Conservation (phyloP, 1,284 basidiomycete genomes). For the Austroboletus novae-zelandiae region DNA sequence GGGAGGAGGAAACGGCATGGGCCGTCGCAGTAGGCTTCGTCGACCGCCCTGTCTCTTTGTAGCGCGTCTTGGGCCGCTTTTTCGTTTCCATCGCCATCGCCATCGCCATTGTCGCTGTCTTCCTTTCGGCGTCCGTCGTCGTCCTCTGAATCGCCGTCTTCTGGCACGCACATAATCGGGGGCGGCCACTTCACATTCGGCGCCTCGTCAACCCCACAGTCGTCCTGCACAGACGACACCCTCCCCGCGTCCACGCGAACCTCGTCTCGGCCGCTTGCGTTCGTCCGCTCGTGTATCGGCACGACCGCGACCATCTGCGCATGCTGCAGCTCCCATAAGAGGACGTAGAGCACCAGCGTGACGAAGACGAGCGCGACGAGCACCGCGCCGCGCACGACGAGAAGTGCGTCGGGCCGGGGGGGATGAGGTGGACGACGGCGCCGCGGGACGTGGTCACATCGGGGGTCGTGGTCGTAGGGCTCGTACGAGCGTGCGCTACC, state of each 20-base stretch:
- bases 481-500: too few relatives aligned
- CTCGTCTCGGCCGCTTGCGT: not conserved
- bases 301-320: constrained; percentile 5
- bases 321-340: constrained; percentile 25
- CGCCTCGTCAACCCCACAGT: too few relatives aligned
- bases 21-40: constrained; percentile 10
- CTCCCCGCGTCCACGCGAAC: too few relatives aligned
- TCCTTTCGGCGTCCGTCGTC: not conserved
- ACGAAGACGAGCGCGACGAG: constrained; percentile 19
- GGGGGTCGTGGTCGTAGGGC: not conserved
- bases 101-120: not conserved
- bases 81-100: too few relatives aligned
- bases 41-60: constrained; percentile 2
- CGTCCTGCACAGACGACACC: not conserved
- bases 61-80: too few relatives aligned
- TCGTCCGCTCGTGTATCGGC: not conserved
- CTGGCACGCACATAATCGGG: too few relatives aligned
- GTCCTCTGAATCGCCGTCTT: not conserved
- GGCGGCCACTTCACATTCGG: too few relatives aligned
- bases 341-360: constrained; percentile 26
- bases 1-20: constrained; percentile 47
- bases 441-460: not conserved
- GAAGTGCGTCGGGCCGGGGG: not conserved
- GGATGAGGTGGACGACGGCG: not conserved
- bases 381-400: constrained; percentile 12